Percentiles rank a stretch among this genome's conserved stretches.
phyloP scores from a whole-genome alignment of 1,284 basidiomycete genomes.

The Volvariella surrecta region DNA sequence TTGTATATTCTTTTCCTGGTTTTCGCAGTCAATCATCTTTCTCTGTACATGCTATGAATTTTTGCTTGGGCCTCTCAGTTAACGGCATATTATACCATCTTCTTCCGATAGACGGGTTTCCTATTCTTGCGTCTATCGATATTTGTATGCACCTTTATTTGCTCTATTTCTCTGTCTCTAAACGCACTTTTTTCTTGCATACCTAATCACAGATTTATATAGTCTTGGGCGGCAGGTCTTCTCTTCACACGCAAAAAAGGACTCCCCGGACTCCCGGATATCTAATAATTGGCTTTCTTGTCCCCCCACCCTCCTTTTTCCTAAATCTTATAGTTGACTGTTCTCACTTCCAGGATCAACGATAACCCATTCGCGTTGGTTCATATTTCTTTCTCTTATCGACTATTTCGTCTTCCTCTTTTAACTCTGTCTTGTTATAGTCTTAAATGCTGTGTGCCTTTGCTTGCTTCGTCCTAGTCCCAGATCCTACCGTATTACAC shows the following conservation, averaged over 20 bases:
- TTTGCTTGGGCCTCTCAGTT: too few relatives aligned
- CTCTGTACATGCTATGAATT: too few relatives aligned
- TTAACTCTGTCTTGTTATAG: not conserved
- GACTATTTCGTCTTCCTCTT: not conserved
- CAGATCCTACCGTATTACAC: not conserved
- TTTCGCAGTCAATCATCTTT: too few relatives aligned
- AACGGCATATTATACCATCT: not conserved
- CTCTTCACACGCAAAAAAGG: conserved; percentile 1
- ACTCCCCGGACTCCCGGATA: not conserved
- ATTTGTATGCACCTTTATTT: not conserved
- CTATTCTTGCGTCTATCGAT: not conserved
- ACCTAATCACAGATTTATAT: conserved; percentile 1
- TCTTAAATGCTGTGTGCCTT: not conserved
- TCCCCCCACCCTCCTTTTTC: not conserved
- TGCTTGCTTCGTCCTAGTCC: not conserved
- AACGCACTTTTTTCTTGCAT: not conserved
- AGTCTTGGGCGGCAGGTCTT: not conserved
- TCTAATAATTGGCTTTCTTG: not conserved
- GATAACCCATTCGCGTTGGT: conserved; percentile 3
- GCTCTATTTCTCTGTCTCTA: not conserved
- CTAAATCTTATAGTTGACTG: conserved; percentile 1
- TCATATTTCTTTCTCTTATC: not conserved
- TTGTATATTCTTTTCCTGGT: too few relatives aligned
- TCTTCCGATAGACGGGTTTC: not conserved
- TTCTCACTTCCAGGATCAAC: conserved; percentile 12